phyloP scores from a whole-genome alignment of 2,329 filamentous ascomycete genomes.

The Fusarium pseudocircinatum region DNA sequence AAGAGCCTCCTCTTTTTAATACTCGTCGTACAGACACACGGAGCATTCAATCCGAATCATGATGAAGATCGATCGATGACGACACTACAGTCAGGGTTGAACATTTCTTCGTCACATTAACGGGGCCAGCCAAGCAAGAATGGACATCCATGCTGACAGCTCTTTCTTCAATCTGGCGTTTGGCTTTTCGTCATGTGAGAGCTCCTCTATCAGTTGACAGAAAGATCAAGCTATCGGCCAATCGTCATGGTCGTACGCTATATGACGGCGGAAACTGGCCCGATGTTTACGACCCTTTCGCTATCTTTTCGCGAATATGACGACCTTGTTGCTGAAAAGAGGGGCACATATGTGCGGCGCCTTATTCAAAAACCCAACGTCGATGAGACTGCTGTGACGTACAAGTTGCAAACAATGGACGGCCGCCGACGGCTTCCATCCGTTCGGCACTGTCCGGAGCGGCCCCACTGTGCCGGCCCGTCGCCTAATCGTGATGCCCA shows the following conservation, averaged over 20 bases:
- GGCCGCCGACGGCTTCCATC: neutral
- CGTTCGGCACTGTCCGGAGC: slow-evolving; percentile 17
- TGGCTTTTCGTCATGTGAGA: neutral
- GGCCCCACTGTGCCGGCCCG: slow-evolving; percentile 29
- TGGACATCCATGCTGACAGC: neutral
- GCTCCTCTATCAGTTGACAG: neutral
- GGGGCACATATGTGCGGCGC: neutral
- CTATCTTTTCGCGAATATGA: slow-evolving; percentile 12
- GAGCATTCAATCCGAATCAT: slow-evolving; percentile 33
- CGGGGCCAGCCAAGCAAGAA: slow-evolving; percentile 25
- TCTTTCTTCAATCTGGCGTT: neutral
- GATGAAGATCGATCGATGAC: slow-evolving; percentile 42
- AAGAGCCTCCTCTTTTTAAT: slow-evolving; percentile 15
- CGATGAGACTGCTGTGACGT: slow-evolving; percentile 12
- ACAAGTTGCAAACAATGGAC: neutral
- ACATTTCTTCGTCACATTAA: slow-evolving; percentile 33
- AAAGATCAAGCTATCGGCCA: neutral
- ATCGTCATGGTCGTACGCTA: slow-evolving; percentile 3
- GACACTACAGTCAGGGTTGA: slow-evolving; percentile 26
- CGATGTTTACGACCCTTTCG: neutral
- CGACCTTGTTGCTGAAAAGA: slow-evolving; percentile 9
- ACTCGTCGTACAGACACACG: slow-evolving; percentile 1
- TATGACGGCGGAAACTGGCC: slow-evolving; percentile 2
- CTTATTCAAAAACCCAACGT: neutral
- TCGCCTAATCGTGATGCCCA: neutral